Conservation (phyloP, 2,329 filamentous ascomycete genomes). For the Geosmithia morbida region DNA sequence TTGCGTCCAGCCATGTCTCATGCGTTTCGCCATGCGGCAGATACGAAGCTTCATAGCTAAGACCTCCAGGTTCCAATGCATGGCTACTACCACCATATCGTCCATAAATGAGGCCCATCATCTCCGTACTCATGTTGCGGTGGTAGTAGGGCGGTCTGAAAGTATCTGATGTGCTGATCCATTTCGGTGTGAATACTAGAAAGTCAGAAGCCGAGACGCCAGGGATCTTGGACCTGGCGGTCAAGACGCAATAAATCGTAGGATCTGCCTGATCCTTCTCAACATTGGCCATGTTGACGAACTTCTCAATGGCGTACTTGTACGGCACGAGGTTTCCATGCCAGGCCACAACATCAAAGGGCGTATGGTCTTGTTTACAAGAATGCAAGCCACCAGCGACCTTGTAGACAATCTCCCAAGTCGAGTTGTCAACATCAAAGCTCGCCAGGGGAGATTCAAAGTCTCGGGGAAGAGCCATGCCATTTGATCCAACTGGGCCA, state of each 20-base stretch:
- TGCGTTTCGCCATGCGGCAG: neutral
- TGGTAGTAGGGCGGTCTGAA: slow-evolving; percentile 55
- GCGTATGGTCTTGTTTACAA: slow-evolving; percentile 39
- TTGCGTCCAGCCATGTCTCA: slow-evolving; percentile 7
- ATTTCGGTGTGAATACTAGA: slow-evolving; percentile 52
- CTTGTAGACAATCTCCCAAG: neutral
- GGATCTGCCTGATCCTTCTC: slow-evolving; percentile 53
- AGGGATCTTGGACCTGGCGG: slow-evolving; percentile 36
- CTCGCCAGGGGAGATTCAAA: slow-evolving; percentile 54
- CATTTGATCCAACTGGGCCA: slow-evolving; percentile 52
- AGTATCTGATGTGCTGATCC: slow-evolving; percentile 46
- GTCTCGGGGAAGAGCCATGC: slow-evolving; percentile 52
- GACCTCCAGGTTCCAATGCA: slow-evolving; percentile 25
- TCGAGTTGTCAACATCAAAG: slow-evolving; percentile 10
- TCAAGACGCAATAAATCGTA: slow-evolving; percentile 50
- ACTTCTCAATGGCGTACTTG: slow-evolving; percentile 50
- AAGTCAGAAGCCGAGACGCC: slow-evolving; percentile 48
- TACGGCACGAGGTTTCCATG: slow-evolving; percentile 55
- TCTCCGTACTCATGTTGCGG: slow-evolving; percentile 41
- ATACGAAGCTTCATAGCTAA: neutral
- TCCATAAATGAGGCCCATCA: slow-evolving; percentile 38
- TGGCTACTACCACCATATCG: slow-evolving; percentile 33
- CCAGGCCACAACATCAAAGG: slow-evolving; percentile 55
- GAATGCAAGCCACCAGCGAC: neutral
- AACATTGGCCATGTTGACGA: slow-evolving; percentile 44